These are phyloP conservation scores for Platanthera guangdongensis DNA, from an alignment of 106 monocot genomes.

Conservation along the genomic window DNA sequence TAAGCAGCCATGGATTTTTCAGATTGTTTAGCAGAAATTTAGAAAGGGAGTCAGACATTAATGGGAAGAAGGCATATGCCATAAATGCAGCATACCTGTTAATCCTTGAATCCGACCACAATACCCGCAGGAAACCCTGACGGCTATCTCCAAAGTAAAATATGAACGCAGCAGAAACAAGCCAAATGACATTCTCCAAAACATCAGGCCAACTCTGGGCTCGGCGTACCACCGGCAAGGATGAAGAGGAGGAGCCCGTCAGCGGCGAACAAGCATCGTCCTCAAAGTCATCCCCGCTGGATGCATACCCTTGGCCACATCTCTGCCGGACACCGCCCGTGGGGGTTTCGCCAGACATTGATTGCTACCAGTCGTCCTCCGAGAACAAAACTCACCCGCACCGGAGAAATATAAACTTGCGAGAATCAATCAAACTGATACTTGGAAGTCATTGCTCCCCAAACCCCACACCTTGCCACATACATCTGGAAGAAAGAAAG, in stretches of 20 bases:
- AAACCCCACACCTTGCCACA: too few relatives aligned
- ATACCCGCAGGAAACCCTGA: constrained; percentile 12
- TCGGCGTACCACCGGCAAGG: neutral
- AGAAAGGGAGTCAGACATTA: neutral
- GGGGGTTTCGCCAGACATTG: constrained; percentile 21
- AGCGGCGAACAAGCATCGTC: constrained; percentile 15
- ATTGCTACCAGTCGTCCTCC: neutral
- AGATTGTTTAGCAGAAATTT: neutral
- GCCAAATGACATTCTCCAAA: constrained; percentile 15
- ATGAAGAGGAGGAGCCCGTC: neutral
- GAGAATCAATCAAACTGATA: too few relatives aligned
- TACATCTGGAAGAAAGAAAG: neutral
- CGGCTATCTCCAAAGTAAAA: constrained; percentile 23
- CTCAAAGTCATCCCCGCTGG: constrained; percentile 10
- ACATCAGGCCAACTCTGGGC: constrained; percentile 11
- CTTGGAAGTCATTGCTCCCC: too few relatives aligned
- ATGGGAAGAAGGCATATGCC: neutral
- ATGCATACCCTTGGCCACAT: constrained; percentile 9
- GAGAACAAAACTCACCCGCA: neutral
- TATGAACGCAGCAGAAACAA: constrained; percentile 11
- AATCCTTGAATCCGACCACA: constrained; percentile 19
- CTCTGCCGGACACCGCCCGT: constrained; percentile 16
- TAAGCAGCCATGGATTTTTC: neutral
- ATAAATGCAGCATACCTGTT: constrained; percentile 11
- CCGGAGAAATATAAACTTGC: too few relatives aligned